Conservation (phyloP, 345 rosid species). For the Theobroma cacao region DNA sequence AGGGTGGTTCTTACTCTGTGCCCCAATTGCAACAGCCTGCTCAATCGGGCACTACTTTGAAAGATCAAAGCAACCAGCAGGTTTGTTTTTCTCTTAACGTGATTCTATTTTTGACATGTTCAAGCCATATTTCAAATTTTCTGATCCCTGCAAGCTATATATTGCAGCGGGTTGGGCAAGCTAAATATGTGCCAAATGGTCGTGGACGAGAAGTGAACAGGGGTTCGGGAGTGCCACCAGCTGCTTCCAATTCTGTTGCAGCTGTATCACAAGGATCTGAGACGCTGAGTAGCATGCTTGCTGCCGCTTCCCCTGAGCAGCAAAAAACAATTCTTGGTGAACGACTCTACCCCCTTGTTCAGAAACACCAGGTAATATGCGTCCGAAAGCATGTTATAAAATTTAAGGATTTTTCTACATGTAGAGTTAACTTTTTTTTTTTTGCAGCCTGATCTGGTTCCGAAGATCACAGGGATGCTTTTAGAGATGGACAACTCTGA, state of each 20-base stretch:
- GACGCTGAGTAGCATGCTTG: slow-evolving; percentile 56
- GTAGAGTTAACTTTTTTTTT: neutral
- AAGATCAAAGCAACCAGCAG: slow-evolving; percentile 53
- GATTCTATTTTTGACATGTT: neutral
- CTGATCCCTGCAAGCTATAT: neutral
- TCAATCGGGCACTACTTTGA: slow-evolving; percentile 34
- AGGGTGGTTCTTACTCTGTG: slow-evolving; percentile 31
- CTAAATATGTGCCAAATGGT: slow-evolving; percentile 40
- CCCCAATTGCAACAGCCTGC: slow-evolving; percentile 44
- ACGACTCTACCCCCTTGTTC: slow-evolving; percentile 59
- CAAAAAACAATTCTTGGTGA: slow-evolving; percentile 70
- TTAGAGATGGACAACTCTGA: slow-evolving; percentile 76
- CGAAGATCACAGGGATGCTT: slow-evolving; percentile 83
- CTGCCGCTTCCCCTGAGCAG: slow-evolving; percentile 50
- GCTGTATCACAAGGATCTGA: slow-evolving; percentile 34
- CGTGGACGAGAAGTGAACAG: slow-evolving; percentile 38
- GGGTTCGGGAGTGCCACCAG: slow-evolving; percentile 26
- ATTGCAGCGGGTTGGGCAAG: slow-evolving; percentile 37
- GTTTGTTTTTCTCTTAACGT: slow-evolving; percentile 24
- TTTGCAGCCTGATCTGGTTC: slow-evolving; percentile 65
- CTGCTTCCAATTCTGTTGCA: slow-evolving; percentile 32
- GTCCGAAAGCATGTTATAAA: too few species aligned
- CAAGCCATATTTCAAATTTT: neutral
- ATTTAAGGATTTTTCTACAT: neutral
- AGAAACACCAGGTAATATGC: slow-evolving; percentile 66